Base-by-base conservation (phyloP, 2,329 filamentous ascomycete genomes). In the Venturia asperata region DNA sequence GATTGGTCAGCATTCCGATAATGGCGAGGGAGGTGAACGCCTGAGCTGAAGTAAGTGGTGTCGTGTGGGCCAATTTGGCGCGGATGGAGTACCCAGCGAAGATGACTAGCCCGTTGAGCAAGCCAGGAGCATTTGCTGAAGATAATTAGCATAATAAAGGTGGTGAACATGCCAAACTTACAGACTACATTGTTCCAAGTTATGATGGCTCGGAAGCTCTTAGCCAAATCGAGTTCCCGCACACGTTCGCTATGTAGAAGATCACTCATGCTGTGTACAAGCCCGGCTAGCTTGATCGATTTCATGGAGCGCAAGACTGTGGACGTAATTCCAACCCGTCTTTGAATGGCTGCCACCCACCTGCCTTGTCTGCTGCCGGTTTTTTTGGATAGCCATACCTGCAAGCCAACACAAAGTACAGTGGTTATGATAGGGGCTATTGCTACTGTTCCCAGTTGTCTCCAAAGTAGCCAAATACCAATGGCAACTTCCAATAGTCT, bases 381-480 rank as follows among this genome's bases (percentile, higher is more conserved):
- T 7, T 34, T 30, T 37, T 56, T 64, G 19, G 62, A 41, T 15
- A 56, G 15, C 43, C 45, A 45, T 17, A 34, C 19, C 27, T 64
- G 62, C n/a, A 52, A 19, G 13, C 13, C 21, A 24, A 64, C 49
- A 45, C 62, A 64, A 7, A 64, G n/a, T 4, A 64, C 24, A 37
- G 62, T 45, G 19, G 52, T 42, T 19, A 64, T 34, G 24, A 45
- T 56, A 17, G 62, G 62, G 30, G 62, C 62, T 42, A 56, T 42
- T 9, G 62, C 62, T 19, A 56, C 47, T 19, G 62, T n/a, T 11
- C 62, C 62, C 15, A 64, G 37, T 30, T 64, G 62, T 24, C 62
- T 52, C 62, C 62, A 64, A 45, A 64, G 62, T 15, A 64, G 62
- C 62, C 62, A 64, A 13, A 64, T 56, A 1, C 62, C 62, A 21